Percentiles rank a stretch among this genome's conserved stretches.
Conservation (phyloP, 2,329 filamentous ascomycete species). For the Cercospora sp. region DNA sequence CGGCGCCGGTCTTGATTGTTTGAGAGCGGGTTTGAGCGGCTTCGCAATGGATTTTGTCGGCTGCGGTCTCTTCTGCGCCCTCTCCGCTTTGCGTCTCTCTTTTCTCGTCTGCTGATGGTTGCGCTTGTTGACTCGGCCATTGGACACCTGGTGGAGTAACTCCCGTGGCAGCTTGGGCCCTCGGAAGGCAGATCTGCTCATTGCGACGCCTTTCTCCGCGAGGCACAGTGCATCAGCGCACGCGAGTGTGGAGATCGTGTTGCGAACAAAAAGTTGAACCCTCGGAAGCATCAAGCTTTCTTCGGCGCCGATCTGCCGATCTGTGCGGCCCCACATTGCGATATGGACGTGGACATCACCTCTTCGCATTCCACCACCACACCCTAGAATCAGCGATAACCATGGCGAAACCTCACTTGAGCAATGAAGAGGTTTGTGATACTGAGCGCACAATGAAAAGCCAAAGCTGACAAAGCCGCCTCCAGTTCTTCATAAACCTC, state of each 20-base stretch:
- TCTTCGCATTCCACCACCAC: background rate
- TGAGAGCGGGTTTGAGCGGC: background rate
- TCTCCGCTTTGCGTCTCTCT: conserved; percentile 62
- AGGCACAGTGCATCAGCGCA: background rate
- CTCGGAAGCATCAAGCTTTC: conserved; percentile 5
- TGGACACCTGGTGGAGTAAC: conserved; percentile 46
- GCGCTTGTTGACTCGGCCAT: conserved; percentile 26
- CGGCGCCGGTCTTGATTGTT: conserved; percentile 12
- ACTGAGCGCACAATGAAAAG: background rate
- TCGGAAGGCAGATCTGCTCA: conserved; percentile 30
- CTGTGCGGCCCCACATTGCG: background rate
- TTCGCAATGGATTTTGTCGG: background rate
- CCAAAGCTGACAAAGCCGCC: background rate
- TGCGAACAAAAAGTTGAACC: background rate
- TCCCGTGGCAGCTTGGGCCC: conserved; percentile 50
- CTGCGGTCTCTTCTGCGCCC: conserved; percentile 58
- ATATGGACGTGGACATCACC: conserved; percentile 15
- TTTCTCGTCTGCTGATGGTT: conserved; percentile 33
- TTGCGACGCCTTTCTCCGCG: conserved; percentile 14
- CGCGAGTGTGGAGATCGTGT: background rate
- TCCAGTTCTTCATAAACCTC: conserved; percentile 72
- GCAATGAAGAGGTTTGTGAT: conserved; percentile 60
- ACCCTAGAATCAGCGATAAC: conserved; percentile 19
- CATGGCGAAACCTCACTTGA: conserved; percentile 55
- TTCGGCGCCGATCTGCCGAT: conserved; percentile 7